A percentile compares a stretch with the other conserved stretches of the same genome.
These are phyloP conservation scores for Tephrocybe rancida DNA, from an alignment of 768 basidiomycete species.

Conservation along the genomic window DNA sequence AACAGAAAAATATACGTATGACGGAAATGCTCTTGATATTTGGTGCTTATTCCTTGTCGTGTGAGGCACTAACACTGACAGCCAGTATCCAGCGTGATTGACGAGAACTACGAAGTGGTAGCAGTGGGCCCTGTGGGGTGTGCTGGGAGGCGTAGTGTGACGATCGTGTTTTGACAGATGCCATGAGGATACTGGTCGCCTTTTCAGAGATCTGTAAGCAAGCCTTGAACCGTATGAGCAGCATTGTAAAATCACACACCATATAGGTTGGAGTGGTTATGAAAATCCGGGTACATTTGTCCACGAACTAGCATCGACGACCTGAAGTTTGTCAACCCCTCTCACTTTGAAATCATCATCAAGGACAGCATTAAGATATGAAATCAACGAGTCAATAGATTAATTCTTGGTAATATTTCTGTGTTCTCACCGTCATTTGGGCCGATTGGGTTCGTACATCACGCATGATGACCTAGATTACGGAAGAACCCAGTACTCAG, in stretches of 20 bases:
- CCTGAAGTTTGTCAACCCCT: constrained; percentile 29
- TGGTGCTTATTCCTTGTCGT: too few relatives aligned
- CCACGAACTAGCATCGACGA: constrained; percentile 33
- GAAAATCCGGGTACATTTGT: constrained; percentile 33
- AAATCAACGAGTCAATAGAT: neutral
- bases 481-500: too few relatives aligned
- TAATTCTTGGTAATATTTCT: neutral
- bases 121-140: too few relatives aligned
- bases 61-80: too few relatives aligned
- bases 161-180: constrained; percentile 8
- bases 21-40: too few relatives aligned
- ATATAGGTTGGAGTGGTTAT: constrained; percentile 32
- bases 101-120: too few relatives aligned
- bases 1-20: too few relatives aligned
- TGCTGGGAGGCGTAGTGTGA: too few relatives aligned
- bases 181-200: constrained; percentile 28
- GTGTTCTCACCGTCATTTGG: constrained; percentile 21
- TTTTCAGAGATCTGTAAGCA: constrained; percentile 29
- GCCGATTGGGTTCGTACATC: constrained; percentile 33
- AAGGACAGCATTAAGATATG: constrained; percentile 24
- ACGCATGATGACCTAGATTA: constrained; percentile 31
- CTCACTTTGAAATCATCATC: constrained; percentile 31
- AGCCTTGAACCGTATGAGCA: neutral
- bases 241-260: constrained; percentile 18
- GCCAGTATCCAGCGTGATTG: too few relatives aligned